phyloP scores from a whole-genome alignment of 2,329 filamentous ascomycete species.

The Fusarium sp. region DNA sequence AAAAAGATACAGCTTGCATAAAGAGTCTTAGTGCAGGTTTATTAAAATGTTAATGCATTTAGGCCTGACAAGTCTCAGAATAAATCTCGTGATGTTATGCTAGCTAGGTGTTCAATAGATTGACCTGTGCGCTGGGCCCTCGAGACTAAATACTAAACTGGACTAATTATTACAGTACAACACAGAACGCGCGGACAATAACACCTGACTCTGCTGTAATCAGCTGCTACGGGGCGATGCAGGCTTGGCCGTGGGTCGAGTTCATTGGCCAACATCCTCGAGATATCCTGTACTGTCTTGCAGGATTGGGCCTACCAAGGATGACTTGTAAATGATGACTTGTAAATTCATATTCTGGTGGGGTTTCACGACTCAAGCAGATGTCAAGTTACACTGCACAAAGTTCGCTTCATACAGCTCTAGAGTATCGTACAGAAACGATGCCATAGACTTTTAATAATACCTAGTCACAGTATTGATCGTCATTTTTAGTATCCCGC shows the following conservation, averaged over 20 bases:
- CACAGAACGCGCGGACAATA: constrained; percentile 10
- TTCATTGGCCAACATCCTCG: neutral
- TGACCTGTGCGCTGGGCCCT: constrained; percentile 4
- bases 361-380: neutral
- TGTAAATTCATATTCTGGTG: neutral
- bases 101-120: neutral
- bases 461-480: neutral
- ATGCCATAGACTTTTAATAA: neutral
- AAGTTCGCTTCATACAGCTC: neutral
- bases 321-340: neutral
- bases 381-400: neutral
- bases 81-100: constrained; percentile 6
- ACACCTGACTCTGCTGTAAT: constrained; percentile 18
- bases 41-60: neutral
- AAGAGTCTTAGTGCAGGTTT: neutral
- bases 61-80: neutral
- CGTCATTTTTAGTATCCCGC: neutral
- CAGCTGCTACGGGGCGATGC: constrained; percentile 29
- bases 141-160: neutral
- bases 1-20: constrained; percentile 18
- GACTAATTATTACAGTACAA: neutral
- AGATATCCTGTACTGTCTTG: neutral
- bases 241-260: constrained; percentile 30
- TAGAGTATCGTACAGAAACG: constrained; percentile 6
- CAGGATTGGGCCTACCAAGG: neutral